Evolutionary conservation across 768 basidiomycete species (phyloP).

Genomic region (Albatrellus ellisii): DNA sequence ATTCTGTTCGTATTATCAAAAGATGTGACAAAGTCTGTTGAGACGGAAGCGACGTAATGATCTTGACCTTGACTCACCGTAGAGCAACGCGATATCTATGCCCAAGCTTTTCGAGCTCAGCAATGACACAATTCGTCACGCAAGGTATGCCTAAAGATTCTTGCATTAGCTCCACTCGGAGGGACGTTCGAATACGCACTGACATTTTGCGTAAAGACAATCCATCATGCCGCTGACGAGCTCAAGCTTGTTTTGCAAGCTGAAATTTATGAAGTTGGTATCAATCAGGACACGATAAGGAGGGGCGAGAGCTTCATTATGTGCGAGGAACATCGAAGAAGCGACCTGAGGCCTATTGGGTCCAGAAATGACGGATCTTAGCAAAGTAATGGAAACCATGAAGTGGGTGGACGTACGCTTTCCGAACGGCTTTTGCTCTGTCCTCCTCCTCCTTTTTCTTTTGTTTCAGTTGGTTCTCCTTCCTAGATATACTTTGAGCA

Average conservation of each 20-base stretch:
- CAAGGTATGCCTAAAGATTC: constrained; percentile 75
- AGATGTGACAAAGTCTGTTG: background rate
- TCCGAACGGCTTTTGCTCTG: constrained; percentile 62
- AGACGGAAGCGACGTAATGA: background rate
- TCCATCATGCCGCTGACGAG: constrained; percentile 99
- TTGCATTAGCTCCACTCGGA: constrained; percentile 5
- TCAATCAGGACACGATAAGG: constrained; percentile 97
- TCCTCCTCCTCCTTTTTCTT: constrained; percentile 73
- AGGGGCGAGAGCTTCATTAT: constrained; percentile 91
- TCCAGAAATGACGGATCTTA: constrained; percentile 1
- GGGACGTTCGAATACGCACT: constrained; percentile 15
- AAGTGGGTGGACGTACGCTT: constrained; percentile 52
- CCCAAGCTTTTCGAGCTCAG: constrained; percentile 95
- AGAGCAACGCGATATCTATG: constrained; percentile 91
- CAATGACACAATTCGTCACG: constrained; percentile 99
- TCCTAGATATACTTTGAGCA: constrained; percentile 33
- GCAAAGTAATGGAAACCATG: background rate
- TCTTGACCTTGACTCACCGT: constrained; percentile 40
- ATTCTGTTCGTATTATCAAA: constrained; percentile 40
- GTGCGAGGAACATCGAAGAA: constrained; percentile 88
- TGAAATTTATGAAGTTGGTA: constrained; percentile 99
- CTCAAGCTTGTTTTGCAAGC: constrained; percentile 95
- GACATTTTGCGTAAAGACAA: constrained; percentile 95
- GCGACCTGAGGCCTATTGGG: constrained; percentile 60
- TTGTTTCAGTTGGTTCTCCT: constrained; percentile 87